Conservation (phyloP, 2,329 filamentous ascomycete species). For the Venturia effusa region DNA sequence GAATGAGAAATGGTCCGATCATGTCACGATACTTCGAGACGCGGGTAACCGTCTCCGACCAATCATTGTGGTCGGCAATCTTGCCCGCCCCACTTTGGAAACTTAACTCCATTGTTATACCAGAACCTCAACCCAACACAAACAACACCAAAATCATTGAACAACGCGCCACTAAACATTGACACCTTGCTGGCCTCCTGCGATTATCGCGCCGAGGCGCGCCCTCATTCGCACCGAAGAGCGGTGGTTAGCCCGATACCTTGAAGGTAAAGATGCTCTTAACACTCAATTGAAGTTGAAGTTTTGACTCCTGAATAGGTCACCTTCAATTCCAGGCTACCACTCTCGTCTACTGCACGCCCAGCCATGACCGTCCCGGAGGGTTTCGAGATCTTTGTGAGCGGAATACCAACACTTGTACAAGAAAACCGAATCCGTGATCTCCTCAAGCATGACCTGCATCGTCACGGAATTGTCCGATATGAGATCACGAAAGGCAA, state of each 20-base stretch:
- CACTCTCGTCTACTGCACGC: too few relatives aligned
- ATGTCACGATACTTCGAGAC: too few relatives aligned
- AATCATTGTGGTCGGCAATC: background rate
- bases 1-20: too few relatives aligned
- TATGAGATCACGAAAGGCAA: conserved; percentile 33
- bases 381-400: conserved; percentile 6
- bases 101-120: background rate
- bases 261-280: background rate
- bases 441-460: conserved; percentile 17
- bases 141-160: background rate
- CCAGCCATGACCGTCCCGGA: background rate
- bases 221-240: background rate
- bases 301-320: background rate
- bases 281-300: background rate
- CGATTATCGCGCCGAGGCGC: background rate
- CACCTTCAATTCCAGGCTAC: background rate
- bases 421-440: background rate
- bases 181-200: background rate
- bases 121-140: background rate
- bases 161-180: background rate
- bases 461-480: conserved; percentile 33
- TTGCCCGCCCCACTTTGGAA: background rate
- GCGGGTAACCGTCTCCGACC: background rate
- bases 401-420: background rate
- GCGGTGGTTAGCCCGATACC: background rate